Base-by-base conservation (phyloP, 257 asterid species). In the Sherardia arvensis region DNA sequence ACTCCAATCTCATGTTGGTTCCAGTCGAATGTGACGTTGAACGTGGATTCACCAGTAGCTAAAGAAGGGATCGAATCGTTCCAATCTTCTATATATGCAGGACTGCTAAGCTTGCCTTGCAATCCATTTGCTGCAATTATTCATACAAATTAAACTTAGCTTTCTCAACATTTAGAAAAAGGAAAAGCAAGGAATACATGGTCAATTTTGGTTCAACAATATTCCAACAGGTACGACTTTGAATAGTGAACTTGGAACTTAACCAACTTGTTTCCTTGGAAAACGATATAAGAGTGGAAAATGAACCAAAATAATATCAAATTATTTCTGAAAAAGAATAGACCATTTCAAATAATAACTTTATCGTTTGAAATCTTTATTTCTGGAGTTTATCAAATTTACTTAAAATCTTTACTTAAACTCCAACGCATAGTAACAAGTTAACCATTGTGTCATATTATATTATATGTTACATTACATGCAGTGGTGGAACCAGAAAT, bases 11-110 rank as follows among this genome's bases (percentile, higher is more conserved):
- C 71, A 8, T 69, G 70, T 21, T 68, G 77, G 10, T 68, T 71
- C 75, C 69, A 71, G 0, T 65, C 74, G 67, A 78, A 74, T 57
- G 67, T 49, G 25, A 78, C 28, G 6, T 33, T 60, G 48, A 48
- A 71, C 1, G 56, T 55, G 30, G 75, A 60, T 71, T 78, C 83
- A 0, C 80, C 83, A 18, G 72, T 64, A 1, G 72, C 67, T 1
- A 28, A 17, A 49, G 23, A 47, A 1, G 36, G 22, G 47, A 1
- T 15, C 22, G 68, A 51, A 18, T 43, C 60, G 53, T 54, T 59
- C 77, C 77, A 70, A 7, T 74, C 28, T 17, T 77, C 77, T 48
- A 77, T 49, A 45, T 67, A 64, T 23, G 79, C 77, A 18, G 71
- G 48, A 0, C 27, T 64, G 18, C 82, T 66, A 15, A 30, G 38